Evolutionary conservation across 306 rosid species (phyloP), one percentile per base, ranked within the genome.

Genomic region (Malus sieversii): DNA sequence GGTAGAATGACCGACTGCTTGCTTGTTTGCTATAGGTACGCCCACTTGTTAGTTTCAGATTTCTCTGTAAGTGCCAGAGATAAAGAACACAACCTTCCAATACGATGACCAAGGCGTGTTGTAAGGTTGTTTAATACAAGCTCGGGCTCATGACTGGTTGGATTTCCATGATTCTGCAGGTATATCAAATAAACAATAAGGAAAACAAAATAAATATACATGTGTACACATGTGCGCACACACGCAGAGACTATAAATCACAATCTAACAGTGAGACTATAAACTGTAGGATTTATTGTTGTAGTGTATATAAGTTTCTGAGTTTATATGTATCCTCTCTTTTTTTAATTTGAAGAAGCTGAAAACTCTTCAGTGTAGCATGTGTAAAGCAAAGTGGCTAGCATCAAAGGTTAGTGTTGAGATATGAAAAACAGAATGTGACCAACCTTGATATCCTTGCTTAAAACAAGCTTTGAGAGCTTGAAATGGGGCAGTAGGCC

Each of bases 401-500:
- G 67, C 20, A 63, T 8, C 14, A 25, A 73, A 38, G 2, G 14
- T 10, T 69, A 60, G 58, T 23, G 11, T 27, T 23, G 58, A 48
- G 16, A n/a, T 19, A 15, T 4, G 45, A 14, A 53, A 71, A 71
- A 25, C n/a, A 22, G 35, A 38, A 38, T 53, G 27, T 19, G 71
- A 75, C 66, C 19, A 22, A 90, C 97, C 97, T 92, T 92, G 62
- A 95, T 89, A 79, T 92, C 97, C 90, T 92, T 87, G 78, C 92
- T 87, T 72, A 92, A 88, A 77, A 85, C 91, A 75, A 90, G 92
- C 58, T 79, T 95, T 4, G 96, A 77, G 55, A 95, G 90, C 85
- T 95, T 95, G 72, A 92, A 92, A 89, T 92, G 27, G 96, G 69
- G 97, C 99, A 77, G 99, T 89, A 42, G 99, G 99, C n/a, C 99